Conservation (phyloP, 345 rosid species). For the Camelina hispida region DNA sequence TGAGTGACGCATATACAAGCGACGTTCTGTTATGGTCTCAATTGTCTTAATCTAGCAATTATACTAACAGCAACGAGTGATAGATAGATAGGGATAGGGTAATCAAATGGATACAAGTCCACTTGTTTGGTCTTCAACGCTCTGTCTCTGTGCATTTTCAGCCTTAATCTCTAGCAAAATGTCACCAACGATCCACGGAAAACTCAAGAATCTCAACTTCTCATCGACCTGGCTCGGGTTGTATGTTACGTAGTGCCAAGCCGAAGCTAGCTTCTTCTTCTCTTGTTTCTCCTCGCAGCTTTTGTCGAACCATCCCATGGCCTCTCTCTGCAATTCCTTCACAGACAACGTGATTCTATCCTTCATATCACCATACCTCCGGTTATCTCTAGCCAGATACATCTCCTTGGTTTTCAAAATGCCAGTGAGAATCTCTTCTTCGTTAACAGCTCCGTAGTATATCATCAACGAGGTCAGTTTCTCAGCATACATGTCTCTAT, state of each 20-base stretch:
- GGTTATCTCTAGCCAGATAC: constrained; percentile 76
- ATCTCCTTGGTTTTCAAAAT: constrained; percentile 59
- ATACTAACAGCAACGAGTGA: constrained; percentile 8
- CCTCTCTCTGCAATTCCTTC: constrained; percentile 66
- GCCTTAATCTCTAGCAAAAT: constrained; percentile 63
- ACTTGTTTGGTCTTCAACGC: constrained; percentile 13
- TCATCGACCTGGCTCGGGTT: constrained; percentile 52
- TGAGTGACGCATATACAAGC: not conserved
- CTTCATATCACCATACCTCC: constrained; percentile 75
- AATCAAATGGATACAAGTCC: constrained; percentile 2
- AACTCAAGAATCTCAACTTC: constrained; percentile 62
- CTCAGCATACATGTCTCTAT: constrained; percentile 67
- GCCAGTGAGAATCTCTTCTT: constrained; percentile 93
- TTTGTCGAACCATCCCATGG: constrained; percentile 70
- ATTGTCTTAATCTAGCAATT: not conserved
- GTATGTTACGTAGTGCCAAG: constrained; percentile 86
- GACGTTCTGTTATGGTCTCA: not conserved
- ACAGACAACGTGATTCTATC: constrained; percentile 65
- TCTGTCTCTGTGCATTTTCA: constrained; percentile 23
- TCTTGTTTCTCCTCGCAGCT: constrained; percentile 51
- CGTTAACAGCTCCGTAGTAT: constrained; percentile 62
- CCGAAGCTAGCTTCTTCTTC: constrained; percentile 66
- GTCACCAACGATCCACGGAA: constrained; percentile 83
- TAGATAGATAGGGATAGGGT: too few species aligned
- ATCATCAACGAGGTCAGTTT: constrained; percentile 64